These are phyloP conservation scores for Gloeopeniophorella convolvens DNA, from an alignment of 768 basidiomycete species.

Conservation along the genomic window DNA sequence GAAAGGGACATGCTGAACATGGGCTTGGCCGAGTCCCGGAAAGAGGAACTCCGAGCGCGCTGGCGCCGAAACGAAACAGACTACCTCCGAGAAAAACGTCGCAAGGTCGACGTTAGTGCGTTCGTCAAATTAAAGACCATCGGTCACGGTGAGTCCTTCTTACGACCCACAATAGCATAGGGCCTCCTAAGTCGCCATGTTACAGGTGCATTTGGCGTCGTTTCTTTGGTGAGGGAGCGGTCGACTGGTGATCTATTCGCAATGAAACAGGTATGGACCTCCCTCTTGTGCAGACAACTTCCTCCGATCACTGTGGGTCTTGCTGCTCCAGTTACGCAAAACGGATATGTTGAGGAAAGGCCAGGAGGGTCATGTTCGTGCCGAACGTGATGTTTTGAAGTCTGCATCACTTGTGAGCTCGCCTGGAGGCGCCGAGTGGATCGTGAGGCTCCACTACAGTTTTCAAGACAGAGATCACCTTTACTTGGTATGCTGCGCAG, in stretches of 20 bases:
- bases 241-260: conserved; percentile 77
- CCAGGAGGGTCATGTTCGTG: conserved; percentile 95
- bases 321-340: conserved; percentile 59
- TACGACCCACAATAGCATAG: conserved; percentile 22
- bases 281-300: conserved; percentile 19
- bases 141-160: conserved; percentile 63
- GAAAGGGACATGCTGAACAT: conserved; percentile 81
- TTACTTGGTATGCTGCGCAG: conserved; percentile 65
- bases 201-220: conserved; percentile 91
- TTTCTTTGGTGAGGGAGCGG: conserved; percentile 83
- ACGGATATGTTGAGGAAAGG: conserved; percentile 93
- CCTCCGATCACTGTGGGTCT: conserved; percentile 11
- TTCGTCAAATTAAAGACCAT: conserved; percentile 91
- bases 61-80: conserved; percentile 89
- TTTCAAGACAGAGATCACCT: conserved; percentile 94
- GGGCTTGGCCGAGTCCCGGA: conserved; percentile 62
- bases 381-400: conserved; percentile 90
- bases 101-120: conserved; percentile 75
- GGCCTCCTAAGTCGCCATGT: conserved; percentile 20
- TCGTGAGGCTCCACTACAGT: conserved; percentile 87
- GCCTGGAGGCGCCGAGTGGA: conserved; percentile 81
- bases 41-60: conserved; percentile 60
- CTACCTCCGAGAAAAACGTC: conserved; percentile 77
- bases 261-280: conserved; percentile 80
- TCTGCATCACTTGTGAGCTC: conserved; percentile 78